Evolutionary conservation across 495 filamentous ascomycete genomes (phyloP).

Genomic region (Melanomma pulvis-pyrius): DNA sequence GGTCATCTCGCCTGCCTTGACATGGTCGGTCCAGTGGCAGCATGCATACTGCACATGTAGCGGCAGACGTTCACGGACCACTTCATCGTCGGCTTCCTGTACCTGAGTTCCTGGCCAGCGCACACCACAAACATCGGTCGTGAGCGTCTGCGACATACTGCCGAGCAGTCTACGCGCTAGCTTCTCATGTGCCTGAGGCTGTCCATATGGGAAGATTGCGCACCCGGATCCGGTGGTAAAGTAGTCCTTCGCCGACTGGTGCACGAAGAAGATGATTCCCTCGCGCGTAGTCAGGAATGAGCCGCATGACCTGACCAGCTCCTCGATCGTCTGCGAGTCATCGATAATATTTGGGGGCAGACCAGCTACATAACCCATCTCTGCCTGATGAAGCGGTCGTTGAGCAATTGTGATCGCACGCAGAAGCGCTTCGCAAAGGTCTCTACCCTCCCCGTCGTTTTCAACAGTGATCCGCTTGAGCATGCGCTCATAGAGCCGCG

Average conservation of each 20-base stretch:
- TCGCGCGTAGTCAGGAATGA: slow-evolving; percentile 10
- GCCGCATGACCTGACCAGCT: background rate
- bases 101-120: background rate
- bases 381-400: no score
- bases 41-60: slow-evolving; percentile 47
- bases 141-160: background rate
- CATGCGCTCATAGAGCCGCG: no score
- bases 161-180: background rate
- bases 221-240: slow-evolving; percentile 17
- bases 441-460: no score
- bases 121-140: background rate
- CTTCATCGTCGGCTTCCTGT: background rate
- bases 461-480: no score
- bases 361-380: no score
- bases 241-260: slow-evolving; percentile 40
- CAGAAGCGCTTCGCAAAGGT: no score
- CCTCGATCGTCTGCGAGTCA: background rate
- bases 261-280: slow-evolving; percentile 42
- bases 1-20: slow-evolving; percentile 40
- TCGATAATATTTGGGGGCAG: no score
- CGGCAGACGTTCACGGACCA: slow-evolving; percentile 47
- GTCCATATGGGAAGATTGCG: background rate
- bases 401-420: no score
- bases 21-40: slow-evolving; percentile 50
- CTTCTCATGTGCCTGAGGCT: background rate